phyloP scores from a whole-genome alignment of 495 filamentous ascomycete species.

The Aspergillus nidulans region DNA sequence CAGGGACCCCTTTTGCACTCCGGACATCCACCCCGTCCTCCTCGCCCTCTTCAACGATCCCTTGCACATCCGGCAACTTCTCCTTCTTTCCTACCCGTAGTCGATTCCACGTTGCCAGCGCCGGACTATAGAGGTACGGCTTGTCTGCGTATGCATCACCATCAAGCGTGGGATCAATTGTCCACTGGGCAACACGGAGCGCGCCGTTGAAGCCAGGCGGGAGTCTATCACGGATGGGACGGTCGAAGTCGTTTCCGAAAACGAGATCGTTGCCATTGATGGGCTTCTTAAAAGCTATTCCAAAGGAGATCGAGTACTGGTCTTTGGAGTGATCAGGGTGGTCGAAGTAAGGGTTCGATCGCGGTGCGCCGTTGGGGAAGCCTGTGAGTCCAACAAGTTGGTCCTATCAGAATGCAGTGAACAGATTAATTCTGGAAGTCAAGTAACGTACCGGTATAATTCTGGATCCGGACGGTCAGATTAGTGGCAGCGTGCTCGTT shows the following conservation, averaged over 20 bases:
- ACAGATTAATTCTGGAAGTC: not conserved
- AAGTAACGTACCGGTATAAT: constrained; percentile 46
- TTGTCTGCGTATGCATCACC: constrained; percentile 82
- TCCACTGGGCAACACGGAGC: constrained; percentile 77
- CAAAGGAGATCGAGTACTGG: constrained; percentile 76
- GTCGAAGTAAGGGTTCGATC: constrained; percentile 69
- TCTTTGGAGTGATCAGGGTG: constrained; percentile 63
- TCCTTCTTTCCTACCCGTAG: constrained; percentile 59
- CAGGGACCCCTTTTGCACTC: constrained; percentile 46
- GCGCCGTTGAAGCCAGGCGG: constrained; percentile 80
- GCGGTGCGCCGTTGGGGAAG: constrained; percentile 53
- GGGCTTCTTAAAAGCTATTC: constrained; percentile 61
- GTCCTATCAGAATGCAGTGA: not conserved
- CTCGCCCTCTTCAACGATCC: constrained; percentile 62
- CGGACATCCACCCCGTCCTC: constrained; percentile 52
- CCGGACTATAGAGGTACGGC: constrained; percentile 79
- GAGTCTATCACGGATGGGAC: constrained; percentile 77
- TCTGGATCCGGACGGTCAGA: constrained; percentile 66
- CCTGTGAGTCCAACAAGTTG: constrained; percentile 31
- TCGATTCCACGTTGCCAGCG: constrained; percentile 66
- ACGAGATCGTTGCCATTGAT: constrained; percentile 71
- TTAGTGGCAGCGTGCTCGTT: constrained; percentile 56
- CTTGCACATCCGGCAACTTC: constrained; percentile 21
- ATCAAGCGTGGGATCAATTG: constrained; percentile 81
- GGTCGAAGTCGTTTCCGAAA: constrained; percentile 91